phyloP scores from a whole-genome alignment of 2,329 filamentous ascomycete genomes.

The Colletotrichum euphorbiae region DNA sequence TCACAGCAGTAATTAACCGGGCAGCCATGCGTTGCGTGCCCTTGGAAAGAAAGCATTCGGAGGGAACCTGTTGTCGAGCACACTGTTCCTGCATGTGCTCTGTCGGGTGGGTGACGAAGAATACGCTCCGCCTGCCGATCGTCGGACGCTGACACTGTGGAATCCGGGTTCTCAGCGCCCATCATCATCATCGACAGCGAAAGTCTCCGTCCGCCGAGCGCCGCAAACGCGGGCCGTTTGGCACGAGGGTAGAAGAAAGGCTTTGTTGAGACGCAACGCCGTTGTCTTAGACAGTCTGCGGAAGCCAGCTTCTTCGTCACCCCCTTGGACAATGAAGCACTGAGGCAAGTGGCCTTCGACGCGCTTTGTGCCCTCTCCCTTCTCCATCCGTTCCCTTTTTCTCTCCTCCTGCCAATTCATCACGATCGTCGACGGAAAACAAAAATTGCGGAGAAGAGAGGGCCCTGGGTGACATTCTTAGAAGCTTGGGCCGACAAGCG shows the following conservation, averaged over 20 bases:
- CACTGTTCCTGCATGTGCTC: neutral
- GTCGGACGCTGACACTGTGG: slow-evolving; percentile 14
- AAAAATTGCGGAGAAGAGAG: slow-evolving; percentile 20
- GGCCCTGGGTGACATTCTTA: slow-evolving; percentile 26
- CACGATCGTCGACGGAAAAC: slow-evolving; percentile 1
- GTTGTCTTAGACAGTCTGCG: slow-evolving; percentile 19
- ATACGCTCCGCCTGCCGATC: slow-evolving; percentile 10
- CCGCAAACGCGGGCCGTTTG: slow-evolving; percentile 15
- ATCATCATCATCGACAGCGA: neutral
- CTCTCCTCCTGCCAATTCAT: slow-evolving; percentile 21
- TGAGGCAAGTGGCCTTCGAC: neutral
- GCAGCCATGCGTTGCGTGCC: slow-evolving; percentile 11
- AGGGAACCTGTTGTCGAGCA: neutral
- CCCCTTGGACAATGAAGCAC: neutral
- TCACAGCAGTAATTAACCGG: slow-evolving; percentile 17
- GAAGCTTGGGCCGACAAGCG: slow-evolving; percentile 18
- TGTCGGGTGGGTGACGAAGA: neutral
- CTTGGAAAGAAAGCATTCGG: neutral
- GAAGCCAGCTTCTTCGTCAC: neutral
- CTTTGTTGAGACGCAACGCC: slow-evolving; percentile 19
- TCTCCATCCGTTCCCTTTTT: slow-evolving; percentile 15
- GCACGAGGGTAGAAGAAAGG: slow-evolving; percentile 28
- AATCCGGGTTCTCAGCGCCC: neutral
- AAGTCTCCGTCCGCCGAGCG: slow-evolving; percentile 7
- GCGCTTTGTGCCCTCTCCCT: neutral